A percentile compares a stretch with the other conserved stretches of the same genome.
These are phyloP conservation scores for Monosporozyma aerobia DNA, from an alignment of 805 yeast species.

Conservation along the genomic window DNA sequence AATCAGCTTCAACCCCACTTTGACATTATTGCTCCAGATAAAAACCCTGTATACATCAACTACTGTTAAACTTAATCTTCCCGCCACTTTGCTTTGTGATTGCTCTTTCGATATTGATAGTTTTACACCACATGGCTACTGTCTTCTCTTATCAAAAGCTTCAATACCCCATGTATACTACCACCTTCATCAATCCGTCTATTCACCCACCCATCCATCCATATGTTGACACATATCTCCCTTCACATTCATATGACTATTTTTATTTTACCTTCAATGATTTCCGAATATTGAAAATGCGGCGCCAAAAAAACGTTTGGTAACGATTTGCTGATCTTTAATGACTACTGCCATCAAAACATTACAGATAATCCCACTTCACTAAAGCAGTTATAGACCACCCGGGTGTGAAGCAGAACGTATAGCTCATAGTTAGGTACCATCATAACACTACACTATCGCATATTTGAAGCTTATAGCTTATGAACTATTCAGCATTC, in stretches of 20 bases:
- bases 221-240: background rate
- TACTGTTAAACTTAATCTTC: too few relatives aligned
- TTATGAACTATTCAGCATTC: background rate
- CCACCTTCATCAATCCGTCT: background rate
- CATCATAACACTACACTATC: background rate
- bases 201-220: background rate
- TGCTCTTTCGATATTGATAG: too few relatives aligned
- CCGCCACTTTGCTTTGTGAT: too few relatives aligned
- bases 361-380: background rate
- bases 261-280: background rate
- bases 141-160: too few relatives aligned
- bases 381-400: background rate
- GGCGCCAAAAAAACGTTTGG: background rate
- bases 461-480: background rate
- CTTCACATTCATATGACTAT: background rate
- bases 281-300: background rate
- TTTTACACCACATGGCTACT: too few relatives aligned
- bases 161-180: too few relatives aligned
- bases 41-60: too few relatives aligned
- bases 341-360: background rate
- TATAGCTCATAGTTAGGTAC: background rate
- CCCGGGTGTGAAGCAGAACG: background rate
- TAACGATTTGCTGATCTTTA: background rate
- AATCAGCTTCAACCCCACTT: too few relatives aligned
- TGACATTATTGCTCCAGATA: too few relatives aligned